Conservation (phyloP, 176 grass and related monocot species). For the Carex kokanica region DNA sequence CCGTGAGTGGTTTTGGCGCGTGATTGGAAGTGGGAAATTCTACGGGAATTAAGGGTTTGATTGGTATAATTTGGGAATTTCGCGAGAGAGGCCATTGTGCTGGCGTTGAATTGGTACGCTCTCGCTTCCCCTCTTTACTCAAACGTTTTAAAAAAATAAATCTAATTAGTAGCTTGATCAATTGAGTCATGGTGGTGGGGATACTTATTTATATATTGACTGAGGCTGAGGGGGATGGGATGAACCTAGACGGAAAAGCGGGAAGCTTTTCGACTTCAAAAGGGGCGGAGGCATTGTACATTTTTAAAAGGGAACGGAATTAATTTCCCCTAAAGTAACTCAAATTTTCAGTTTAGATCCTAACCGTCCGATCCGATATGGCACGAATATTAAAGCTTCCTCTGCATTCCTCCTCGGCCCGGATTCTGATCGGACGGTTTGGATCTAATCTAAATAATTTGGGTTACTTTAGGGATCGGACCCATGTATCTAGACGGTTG, state of each 20-base stretch:
- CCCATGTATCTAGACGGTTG: not conserved
- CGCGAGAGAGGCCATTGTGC: conserved; percentile 19
- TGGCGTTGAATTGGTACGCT: conserved; percentile 7
- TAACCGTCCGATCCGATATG: too few relatives aligned
- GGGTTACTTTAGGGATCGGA: too few relatives aligned
- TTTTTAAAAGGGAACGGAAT: not conserved
- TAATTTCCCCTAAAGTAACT: too few relatives aligned
- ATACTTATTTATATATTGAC: not conserved
- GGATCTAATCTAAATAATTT: too few relatives aligned
- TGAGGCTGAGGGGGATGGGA: not conserved
- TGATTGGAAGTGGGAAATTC: conserved; percentile 17
- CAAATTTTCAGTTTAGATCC: too few relatives aligned
- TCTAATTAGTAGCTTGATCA: conserved; percentile 25
- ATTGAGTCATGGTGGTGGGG: not conserved
- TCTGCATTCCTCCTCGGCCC: too few relatives aligned
- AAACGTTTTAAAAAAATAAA: not conserved
- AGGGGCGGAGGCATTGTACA: not conserved
- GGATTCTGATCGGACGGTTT: too few relatives aligned
- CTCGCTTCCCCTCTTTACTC: not conserved
- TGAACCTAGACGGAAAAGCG: conserved; percentile 54
- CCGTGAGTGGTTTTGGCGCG: not conserved
- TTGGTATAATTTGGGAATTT: conserved; percentile 34
- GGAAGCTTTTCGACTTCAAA: not conserved
- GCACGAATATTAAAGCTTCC: too few relatives aligned
- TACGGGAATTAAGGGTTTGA: not conserved